phyloP scores from a whole-genome alignment of 106 monocot species.

The Dioscorea zingiberensis region DNA sequence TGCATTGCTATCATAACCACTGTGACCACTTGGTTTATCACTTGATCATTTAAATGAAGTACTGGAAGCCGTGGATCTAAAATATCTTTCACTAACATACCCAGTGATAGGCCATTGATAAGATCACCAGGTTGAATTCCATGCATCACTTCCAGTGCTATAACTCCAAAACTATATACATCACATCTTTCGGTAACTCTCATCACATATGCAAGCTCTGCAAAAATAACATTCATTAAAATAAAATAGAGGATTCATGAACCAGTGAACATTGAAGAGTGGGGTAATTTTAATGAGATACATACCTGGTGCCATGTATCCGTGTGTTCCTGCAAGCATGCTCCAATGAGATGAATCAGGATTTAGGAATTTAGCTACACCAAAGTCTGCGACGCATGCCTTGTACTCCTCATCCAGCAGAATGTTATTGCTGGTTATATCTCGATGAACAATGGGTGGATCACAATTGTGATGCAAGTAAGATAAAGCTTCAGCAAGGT shows the following conservation, averaged over 20 bases:
- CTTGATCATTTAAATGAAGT: background rate
- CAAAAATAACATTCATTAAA: background rate
- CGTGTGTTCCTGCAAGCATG: constrained; percentile 29
- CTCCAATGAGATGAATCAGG: constrained; percentile 42
- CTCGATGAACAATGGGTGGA: constrained; percentile 32
- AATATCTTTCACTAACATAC: constrained; percentile 10
- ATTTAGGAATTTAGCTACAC: constrained; percentile 22
- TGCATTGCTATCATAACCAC: background rate
- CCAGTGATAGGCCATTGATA: background rate
- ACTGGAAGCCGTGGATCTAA: constrained; percentile 6
- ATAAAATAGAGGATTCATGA: background rate
- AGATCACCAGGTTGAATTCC: constrained; percentile 35
- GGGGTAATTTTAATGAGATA: background rate
- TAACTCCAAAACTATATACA: no score
- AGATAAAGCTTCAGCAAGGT: constrained; percentile 29
- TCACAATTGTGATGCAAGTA: constrained; percentile 41
- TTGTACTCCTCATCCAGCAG: constrained; percentile 27
- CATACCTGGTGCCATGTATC: constrained; percentile 54
- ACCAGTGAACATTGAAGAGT: background rate
- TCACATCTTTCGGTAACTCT: constrained; percentile 30
- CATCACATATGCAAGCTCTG: constrained; percentile 44
- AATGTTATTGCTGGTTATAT: constrained; percentile 31
- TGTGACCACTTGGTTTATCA: background rate
- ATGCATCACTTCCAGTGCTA: no score
- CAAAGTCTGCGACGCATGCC: constrained; percentile 36